Conservation (phyloP, 345 rosid genomes). For the Camelina hispida region DNA sequence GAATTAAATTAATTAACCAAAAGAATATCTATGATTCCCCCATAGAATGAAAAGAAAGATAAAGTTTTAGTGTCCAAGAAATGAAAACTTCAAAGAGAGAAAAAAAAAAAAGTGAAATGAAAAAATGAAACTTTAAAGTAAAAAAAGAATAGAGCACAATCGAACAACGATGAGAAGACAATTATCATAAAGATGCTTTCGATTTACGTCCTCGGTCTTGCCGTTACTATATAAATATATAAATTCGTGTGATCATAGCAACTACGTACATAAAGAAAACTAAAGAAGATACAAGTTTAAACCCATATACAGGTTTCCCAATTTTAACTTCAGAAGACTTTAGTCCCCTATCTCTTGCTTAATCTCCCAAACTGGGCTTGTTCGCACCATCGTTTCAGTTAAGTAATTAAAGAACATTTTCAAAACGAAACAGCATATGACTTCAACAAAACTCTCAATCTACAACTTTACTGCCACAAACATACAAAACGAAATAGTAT, state of each 20-base stretch:
- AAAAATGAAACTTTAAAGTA: constrained; percentile 20
- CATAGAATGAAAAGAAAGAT: constrained; percentile 40
- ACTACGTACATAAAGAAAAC: not conserved
- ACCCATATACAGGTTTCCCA: not conserved
- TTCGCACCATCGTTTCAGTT: not conserved
- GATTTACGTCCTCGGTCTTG: constrained; percentile 35
- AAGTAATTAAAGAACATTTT: not conserved
- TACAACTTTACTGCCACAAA: constrained; percentile 31
- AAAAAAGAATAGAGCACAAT: constrained; percentile 36
- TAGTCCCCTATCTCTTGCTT: not conserved
- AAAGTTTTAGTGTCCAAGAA: constrained; percentile 35
- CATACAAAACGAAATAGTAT: constrained; percentile 22
- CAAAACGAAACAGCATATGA: not conserved
- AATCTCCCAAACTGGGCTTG: not conserved
- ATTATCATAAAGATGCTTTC: constrained; percentile 42
- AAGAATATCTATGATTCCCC: constrained; percentile 33
- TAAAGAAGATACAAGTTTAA: not conserved
- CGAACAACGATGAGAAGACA: constrained; percentile 47
- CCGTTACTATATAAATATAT: constrained; percentile 1
- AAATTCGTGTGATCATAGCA: constrained; percentile 5
- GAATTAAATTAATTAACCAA: constrained; percentile 23
- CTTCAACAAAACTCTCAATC: constrained; percentile 17
- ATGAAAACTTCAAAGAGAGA: constrained; percentile 27
- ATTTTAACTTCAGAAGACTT: not conserved
- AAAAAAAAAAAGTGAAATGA: not conserved